These are phyloP conservation scores for Royoungia palumana DNA, from an alignment of 768 basidiomycete genomes.

Conservation along the genomic window DNA sequence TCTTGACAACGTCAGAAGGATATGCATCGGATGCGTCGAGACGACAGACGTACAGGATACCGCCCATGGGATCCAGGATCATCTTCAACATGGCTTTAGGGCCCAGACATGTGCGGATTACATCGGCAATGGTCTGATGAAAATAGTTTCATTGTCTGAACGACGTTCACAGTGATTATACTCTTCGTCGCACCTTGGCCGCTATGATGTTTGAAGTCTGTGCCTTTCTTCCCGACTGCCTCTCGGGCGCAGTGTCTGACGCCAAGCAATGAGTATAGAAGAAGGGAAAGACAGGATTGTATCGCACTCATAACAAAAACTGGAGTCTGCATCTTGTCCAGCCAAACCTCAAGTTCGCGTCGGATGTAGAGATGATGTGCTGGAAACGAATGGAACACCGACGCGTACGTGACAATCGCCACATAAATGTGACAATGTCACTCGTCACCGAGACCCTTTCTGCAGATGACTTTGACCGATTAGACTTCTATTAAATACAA, in stretches of 20 bases:
- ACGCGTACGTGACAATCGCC: no score
- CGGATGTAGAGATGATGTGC: neutral
- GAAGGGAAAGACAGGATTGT: neutral
- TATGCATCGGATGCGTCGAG: neutral
- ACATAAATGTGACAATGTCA: no score
- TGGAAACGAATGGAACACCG: no score
- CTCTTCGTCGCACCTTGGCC: slow-evolving; percentile 65
- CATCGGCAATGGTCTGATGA: slow-evolving; percentile 89
- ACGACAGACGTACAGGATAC: slow-evolving; percentile 70
- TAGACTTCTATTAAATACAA: no score
- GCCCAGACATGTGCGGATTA: slow-evolving; percentile 94
- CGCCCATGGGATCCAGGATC: slow-evolving; percentile 99
- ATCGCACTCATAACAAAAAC: slow-evolving; percentile 79
- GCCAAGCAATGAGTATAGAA: neutral
- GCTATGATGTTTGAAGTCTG: slow-evolving; percentile 97
- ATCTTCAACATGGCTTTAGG: slow-evolving; percentile 99
- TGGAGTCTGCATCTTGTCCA: slow-evolving; percentile 46
- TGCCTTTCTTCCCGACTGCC: slow-evolving; percentile 92
- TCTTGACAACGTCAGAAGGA: slow-evolving; percentile 38
- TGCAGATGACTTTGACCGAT: no score
- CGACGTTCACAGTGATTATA: no score
- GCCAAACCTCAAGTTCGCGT: neutral
- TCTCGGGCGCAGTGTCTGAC: slow-evolving; percentile 87
- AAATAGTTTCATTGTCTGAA: neutral
- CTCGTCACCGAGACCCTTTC: no score